Evolutionary conservation across 805 yeast species (phyloP).

Genomic region (Vanderwaltozyma verrucispora): DNA sequence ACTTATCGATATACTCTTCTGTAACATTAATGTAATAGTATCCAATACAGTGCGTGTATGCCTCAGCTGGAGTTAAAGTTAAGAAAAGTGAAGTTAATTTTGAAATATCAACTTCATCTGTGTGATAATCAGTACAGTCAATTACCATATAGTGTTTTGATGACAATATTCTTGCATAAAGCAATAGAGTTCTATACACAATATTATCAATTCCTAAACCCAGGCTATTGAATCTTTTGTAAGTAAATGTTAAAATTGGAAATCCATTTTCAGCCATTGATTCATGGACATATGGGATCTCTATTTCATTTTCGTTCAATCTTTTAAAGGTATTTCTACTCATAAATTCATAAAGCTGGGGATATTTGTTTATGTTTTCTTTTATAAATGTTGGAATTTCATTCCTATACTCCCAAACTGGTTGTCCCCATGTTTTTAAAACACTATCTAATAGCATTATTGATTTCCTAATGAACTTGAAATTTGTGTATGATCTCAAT

Average conservation of each 20-base stretch:
- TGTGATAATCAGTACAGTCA: constrained; percentile 55
- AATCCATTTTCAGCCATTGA: constrained; percentile 60
- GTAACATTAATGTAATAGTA: constrained; percentile 38
- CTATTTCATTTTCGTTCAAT: constrained; percentile 27
- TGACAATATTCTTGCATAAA: constrained; percentile 62
- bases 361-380: constrained; percentile 37
- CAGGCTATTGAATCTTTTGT: constrained; percentile 27
- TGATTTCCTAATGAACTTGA: constrained; percentile 11
- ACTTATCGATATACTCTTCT: constrained; percentile 18
- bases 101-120: constrained; percentile 7
- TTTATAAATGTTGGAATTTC: constrained; percentile 45
- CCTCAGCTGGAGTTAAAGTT: constrained; percentile 40
- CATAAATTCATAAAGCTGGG: constrained; percentile 61
- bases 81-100: constrained; percentile 25
- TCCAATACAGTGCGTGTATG: constrained; percentile 41
- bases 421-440: constrained; percentile 44
- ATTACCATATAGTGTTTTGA: constrained; percentile 46
- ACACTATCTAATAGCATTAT: constrained; percentile 35
- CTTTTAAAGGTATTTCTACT: constrained; percentile 48
- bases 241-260: constrained; percentile 50
- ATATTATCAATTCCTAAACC: constrained; percentile 37
- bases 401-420: constrained; percentile 41
- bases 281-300: constrained; percentile 41
- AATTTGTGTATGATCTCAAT: constrained; percentile 10
- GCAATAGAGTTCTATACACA: constrained; percentile 48